Evolutionary conservation across 257 asterid genomes (phyloP), one percentile per base, ranked within the genome.

Genomic region (Linderniella brevidens): DNA sequence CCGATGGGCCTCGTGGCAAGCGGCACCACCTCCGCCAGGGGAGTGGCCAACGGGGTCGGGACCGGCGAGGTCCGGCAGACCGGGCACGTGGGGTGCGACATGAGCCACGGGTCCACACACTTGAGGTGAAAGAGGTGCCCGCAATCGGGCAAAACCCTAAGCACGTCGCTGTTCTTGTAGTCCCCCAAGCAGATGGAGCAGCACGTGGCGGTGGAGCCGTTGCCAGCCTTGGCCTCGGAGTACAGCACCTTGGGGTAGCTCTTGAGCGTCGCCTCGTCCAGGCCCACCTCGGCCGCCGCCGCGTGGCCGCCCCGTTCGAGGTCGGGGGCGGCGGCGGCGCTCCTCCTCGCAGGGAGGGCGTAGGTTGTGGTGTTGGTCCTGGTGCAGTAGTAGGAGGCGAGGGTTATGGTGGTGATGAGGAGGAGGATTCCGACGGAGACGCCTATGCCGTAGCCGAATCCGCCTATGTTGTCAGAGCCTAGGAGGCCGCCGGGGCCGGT

Each of bases 121-220:
- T 59, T 78, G 8, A 78, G 51, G 55, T 87, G 97, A 60, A 83
- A 87, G 11, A 80, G 61, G 48, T 87, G 97, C 18, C 81, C 77
- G 56, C 97, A 87, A 19, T 80, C 97, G 3, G 97, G 95, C 68
- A 87, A 50, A 36, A 52, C 40, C 61, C 93, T 65, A 12, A 83
- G 64, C 67, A 54, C 41, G 35, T 87, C 93, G 18, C 58, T 64
- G 41, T 46, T 55, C 64, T 70, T 77, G 50, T 87, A 87, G 42
- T 87, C 95, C 12, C 78, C 92, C 48, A 87, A 62, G 62, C 97
- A 87, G 36, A 87, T 73, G n/a, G 95, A 82, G 48, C 96, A 86
- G 52, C 92, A 75, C 12, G 73, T 19, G 14, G 69, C 71, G 8
- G 83, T 68, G 10, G 96, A 64, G 58, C 57, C 44, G 63, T 65